phyloP scores from a whole-genome alignment of 257 asterid species.

The Nicotiana obtusifolia region DNA sequence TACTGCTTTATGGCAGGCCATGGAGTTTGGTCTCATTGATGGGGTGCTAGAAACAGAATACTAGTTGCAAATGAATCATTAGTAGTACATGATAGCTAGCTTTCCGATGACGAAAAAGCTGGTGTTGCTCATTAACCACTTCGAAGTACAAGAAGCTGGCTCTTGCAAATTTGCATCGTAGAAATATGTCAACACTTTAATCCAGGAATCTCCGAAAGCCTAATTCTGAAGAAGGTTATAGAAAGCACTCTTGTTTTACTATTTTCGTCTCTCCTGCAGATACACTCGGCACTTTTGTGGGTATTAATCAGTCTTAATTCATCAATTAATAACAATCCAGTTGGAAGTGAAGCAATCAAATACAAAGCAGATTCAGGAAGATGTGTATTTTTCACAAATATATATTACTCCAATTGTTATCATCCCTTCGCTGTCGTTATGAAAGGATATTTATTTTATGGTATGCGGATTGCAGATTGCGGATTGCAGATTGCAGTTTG shows the following conservation, averaged over 20 bases:
- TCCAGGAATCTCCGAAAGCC: not conserved
- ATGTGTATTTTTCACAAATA: not conserved
- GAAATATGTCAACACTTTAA: not conserved
- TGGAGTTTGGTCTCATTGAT: conserved; percentile 93
- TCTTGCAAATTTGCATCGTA: not conserved
- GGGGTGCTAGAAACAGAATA: conserved; percentile 84
- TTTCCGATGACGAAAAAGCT: not conserved
- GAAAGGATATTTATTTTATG: not conserved
- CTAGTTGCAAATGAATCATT: conserved; percentile 16
- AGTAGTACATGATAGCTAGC: not conserved
- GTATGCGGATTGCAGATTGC: not conserved
- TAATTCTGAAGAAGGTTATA: not conserved
- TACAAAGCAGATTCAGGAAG: not conserved
- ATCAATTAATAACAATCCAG: not conserved
- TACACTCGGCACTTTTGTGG: not conserved
- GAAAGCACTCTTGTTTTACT: not conserved
- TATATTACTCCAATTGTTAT: not conserved
- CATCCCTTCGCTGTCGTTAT: not conserved
- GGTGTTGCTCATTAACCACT: not conserved
- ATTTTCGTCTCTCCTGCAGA: not conserved
- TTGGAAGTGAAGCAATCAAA: not conserved
- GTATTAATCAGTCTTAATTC: not conserved
- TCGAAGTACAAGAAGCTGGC: not conserved
- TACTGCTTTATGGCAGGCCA: conserved; percentile 47
- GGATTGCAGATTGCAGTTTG: no score